These are phyloP conservation scores for Chenopodium suecicum DNA, from an alignment of 148 eudicot genomes.

Conservation along the genomic window DNA sequence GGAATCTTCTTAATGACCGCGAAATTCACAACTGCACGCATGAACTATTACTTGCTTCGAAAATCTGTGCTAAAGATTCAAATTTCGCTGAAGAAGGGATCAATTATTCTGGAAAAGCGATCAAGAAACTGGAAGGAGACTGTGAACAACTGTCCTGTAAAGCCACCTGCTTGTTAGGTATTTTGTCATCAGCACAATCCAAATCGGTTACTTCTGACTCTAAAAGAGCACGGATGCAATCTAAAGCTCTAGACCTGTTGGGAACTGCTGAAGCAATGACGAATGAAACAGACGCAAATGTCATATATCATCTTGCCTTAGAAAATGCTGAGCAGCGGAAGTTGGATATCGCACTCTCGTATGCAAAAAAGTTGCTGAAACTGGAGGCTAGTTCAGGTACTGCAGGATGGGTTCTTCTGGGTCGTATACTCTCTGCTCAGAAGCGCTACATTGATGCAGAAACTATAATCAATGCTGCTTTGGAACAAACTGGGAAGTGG, in stretches of 20 bases:
- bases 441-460: conserved; percentile 67
- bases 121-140: conserved; percentile 29
- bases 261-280: conserved; percentile 48
- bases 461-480: conserved; percentile 64
- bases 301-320: conserved; percentile 59
- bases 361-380: conserved; percentile 60
- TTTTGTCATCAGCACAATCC: conserved; percentile 53
- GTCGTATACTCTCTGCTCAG: conserved; percentile 77
- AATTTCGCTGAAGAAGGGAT: conserved; percentile 44
- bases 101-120: conserved; percentile 33
- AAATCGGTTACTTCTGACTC: conserved; percentile 46
- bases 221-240: conserved; percentile 46
- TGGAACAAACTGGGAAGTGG: conserved; percentile 87
- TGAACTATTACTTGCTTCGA: conserved; percentile 58
- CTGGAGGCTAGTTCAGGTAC: conserved; percentile 62
- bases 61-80: conserved; percentile 37
- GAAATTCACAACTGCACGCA: conserved; percentile 37
- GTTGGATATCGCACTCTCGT: conserved; percentile 71
- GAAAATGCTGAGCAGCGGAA: conserved; percentile 93
- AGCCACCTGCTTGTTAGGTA: conserved; percentile 58
- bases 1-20: conserved; percentile 48
- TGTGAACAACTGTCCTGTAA: conserved; percentile 41
- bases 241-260: conserved; percentile 57
- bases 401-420: conserved; percentile 77
- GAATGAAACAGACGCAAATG: conserved; percentile 34